These are phyloP conservation scores for Candida arabinofermentans DNA, from an alignment of 805 yeast genomes.

Conservation along the genomic window DNA sequence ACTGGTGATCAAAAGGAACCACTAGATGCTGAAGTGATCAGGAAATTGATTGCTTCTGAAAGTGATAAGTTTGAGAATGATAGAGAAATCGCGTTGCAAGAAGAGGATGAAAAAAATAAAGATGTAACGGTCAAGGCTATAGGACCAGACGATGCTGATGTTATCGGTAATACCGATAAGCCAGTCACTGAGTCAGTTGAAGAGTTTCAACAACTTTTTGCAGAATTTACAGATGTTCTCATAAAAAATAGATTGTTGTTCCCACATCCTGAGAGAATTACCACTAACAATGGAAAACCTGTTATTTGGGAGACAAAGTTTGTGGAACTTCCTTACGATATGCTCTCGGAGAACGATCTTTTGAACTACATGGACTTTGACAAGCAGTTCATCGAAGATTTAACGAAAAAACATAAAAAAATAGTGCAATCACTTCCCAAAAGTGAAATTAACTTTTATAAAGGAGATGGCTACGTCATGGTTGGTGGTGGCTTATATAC, in stretches of 20 bases:
- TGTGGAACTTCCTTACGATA: slow-evolving; percentile 14
- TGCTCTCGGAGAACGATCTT: slow-evolving; percentile 11
- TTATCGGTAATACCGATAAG: background rate
- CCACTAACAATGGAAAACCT: slow-evolving; percentile 18
- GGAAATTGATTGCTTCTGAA: slow-evolving; percentile 13
- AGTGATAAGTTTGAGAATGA: slow-evolving; percentile 3
- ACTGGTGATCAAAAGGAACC: slow-evolving; percentile 10
- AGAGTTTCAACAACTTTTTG: slow-evolving; percentile 5
- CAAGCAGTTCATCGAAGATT: slow-evolving; percentile 38
- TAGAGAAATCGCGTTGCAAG: background rate
- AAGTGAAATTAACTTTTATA: slow-evolving; percentile 19
- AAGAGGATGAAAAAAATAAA: background rate
- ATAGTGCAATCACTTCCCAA: slow-evolving; percentile 46
- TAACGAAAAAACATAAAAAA: slow-evolving; percentile 43
- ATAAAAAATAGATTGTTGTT: slow-evolving; percentile 11
- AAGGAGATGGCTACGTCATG: slow-evolving; percentile 34
- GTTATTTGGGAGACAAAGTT: slow-evolving; percentile 19
- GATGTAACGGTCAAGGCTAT: slow-evolving; percentile 1
- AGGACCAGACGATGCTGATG: background rate
- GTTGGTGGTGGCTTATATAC: slow-evolving; percentile 43
- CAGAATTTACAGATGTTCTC: slow-evolving; percentile 9
- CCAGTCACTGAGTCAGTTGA: slow-evolving; percentile 5
- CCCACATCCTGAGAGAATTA: slow-evolving; percentile 18
- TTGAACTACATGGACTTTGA: slow-evolving; percentile 23
- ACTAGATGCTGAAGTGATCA: slow-evolving; percentile 7